Percentiles rank a stretch among this genome's conserved stretches.
Evolutionary conservation across 2,329 filamentous ascomycete species (phyloP).

Genomic region (Cladophialophora yegresii): DNA sequence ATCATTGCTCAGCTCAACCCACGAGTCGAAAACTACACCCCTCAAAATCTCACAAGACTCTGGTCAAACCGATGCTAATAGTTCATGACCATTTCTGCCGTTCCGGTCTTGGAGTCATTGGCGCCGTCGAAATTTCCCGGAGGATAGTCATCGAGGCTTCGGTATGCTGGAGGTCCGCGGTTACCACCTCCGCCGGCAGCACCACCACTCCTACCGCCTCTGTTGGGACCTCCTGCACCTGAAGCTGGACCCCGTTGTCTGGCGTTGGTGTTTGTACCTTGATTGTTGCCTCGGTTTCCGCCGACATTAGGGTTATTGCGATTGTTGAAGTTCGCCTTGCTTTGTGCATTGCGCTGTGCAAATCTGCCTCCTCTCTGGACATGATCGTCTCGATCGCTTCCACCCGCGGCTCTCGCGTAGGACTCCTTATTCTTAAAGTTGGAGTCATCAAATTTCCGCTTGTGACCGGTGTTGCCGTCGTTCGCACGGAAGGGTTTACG

Average conservation of each 20-base stretch:
- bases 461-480: conserved; percentile 62
- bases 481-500: conserved; percentile 48
- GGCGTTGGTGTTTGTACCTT: conserved; percentile 14
- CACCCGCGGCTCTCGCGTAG: conserved; percentile 38
- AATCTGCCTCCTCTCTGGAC: conserved; percentile 29
- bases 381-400: conserved; percentile 37
- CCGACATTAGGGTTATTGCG: conserved; percentile 16
- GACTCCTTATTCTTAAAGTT: conserved; percentile 47
- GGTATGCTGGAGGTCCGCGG: conserved; percentile 57
- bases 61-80: conserved; percentile 23
- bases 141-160: conserved; percentile 65
- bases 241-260: conserved; percentile 24
- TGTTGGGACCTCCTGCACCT: conserved; percentile 16
- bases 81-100: conserved; percentile 37
- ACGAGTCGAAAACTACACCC: background rate
- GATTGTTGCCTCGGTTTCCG: conserved; percentile 17
- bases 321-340: conserved; percentile 35
- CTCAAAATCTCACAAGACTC: background rate
- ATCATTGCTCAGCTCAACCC: background rate
- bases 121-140: conserved; percentile 39
- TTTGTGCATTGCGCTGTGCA: conserved; percentile 26
- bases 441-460: conserved; percentile 55
- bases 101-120: conserved; percentile 29
- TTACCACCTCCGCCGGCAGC: conserved; percentile 44
- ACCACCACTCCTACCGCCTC: conserved; percentile 16